These are phyloP conservation scores for Paramecium sonneborni DNA, from an alignment of 73 alveolate species.

Conservation along the genomic window DNA sequence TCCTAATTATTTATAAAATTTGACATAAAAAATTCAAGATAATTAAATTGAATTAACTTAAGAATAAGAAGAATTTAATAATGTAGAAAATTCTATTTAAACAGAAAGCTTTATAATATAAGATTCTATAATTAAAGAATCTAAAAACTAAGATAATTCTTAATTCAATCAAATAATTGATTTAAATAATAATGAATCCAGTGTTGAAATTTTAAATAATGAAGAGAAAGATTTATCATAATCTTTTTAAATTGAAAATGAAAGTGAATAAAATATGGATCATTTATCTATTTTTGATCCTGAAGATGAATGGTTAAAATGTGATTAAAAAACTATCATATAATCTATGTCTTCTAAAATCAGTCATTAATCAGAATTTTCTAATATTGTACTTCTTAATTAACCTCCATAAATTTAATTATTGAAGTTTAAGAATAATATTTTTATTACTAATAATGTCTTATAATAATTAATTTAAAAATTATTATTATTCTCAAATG, in stretches of 20 bases:
- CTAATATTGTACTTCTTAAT: background rate
- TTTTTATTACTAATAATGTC: slow-evolving; percentile 80
- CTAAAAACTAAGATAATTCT: slow-evolving; percentile 14
- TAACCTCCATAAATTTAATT: slow-evolving; percentile 2
- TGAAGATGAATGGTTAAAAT: slow-evolving; percentile 77
- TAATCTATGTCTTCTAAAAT: slow-evolving; percentile 47
- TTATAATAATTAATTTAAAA: slow-evolving; percentile 82
- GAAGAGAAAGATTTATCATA: background rate
- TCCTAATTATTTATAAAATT: slow-evolving; percentile 77
- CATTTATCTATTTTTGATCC: slow-evolving; percentile 77
- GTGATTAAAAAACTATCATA: slow-evolving; percentile 54
- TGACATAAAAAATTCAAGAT: background rate
- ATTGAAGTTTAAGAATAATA: slow-evolving; percentile 74
- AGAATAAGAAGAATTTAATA: slow-evolving; percentile 57
- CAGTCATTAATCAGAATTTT: slow-evolving; percentile 36
- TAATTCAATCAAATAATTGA: background rate
- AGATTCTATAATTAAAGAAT: slow-evolving; percentile 51
- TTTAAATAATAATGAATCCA: background rate
- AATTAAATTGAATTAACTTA: background rate
- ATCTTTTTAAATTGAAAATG: background rate
- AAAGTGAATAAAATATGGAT: slow-evolving; percentile 60
- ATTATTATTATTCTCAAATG: slow-evolving; percentile 79
- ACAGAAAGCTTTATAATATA: slow-evolving; percentile 50
- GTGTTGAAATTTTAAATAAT: background rate
- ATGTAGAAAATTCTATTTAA: slow-evolving; percentile 45